Evolutionary conservation across 1,284 basidiomycete genomes (phyloP).

Genomic region (Trametes sp.): DNA sequence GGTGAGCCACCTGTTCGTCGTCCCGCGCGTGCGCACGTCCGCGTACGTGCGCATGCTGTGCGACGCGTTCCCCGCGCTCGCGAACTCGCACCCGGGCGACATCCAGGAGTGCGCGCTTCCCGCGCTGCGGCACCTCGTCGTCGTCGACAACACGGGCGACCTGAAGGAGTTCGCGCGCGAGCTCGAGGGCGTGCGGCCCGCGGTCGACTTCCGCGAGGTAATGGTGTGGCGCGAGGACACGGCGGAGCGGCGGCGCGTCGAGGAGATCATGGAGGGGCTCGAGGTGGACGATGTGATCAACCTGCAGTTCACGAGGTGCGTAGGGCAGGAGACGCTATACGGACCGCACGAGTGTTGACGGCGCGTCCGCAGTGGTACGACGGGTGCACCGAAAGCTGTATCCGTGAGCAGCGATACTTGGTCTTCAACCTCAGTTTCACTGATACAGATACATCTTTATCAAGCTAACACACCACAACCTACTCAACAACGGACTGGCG

Average conservation of each 20-base stretch:
- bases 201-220: slow-evolving; percentile 73
- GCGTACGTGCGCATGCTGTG: slow-evolving; percentile 66
- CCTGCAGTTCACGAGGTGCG: slow-evolving; percentile 83
- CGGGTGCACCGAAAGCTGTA: slow-evolving; percentile 81
- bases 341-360: too few relatives aligned
- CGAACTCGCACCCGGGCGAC: slow-evolving; percentile 55
- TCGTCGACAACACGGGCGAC: slow-evolving; percentile 67
- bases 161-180: slow-evolving; percentile 49
- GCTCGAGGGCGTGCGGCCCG: slow-evolving; percentile 53
- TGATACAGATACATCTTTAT: neutral
- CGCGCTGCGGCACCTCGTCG: slow-evolving; percentile 67
- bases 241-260: slow-evolving; percentile 50
- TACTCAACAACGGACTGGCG: slow-evolving; percentile 80
- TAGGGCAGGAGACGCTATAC: too few relatives aligned
- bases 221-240: slow-evolving; percentile 66
- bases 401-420: slow-evolving; percentile 56
- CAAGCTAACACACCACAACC: slow-evolving; percentile 77
- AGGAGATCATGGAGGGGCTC: slow-evolving; percentile 50
- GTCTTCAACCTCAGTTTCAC: neutral
- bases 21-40: slow-evolving; percentile 74
- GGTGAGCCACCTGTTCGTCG: slow-evolving; percentile 76
- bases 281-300: slow-evolving; percentile 78
- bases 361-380: slow-evolving; percentile 67
- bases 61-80: slow-evolving; percentile 67
- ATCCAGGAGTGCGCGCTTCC: slow-evolving; percentile 72